phyloP scores from a whole-genome alignment of 1,139 yeast genomes.

The Blastobotrys capitulatus region DNA sequence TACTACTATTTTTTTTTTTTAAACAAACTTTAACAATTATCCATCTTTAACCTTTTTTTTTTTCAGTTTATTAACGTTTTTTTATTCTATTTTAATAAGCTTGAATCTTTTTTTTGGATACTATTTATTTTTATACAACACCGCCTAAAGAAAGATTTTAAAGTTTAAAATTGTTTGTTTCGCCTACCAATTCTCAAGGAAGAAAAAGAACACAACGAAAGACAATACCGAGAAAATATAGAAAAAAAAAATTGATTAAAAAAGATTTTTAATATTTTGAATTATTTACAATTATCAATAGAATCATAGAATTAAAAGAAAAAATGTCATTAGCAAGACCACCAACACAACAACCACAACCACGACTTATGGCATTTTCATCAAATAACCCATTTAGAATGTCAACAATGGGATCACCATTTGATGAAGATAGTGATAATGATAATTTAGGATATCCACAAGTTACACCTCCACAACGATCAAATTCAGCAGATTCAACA shows the following conservation, averaged over 20 bases:
- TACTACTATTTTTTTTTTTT: too few species aligned
- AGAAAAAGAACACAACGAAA: too few species aligned
- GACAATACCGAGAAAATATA: too few species aligned
- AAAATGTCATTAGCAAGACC: constrained; percentile 11
- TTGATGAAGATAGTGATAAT: constrained; percentile 8
- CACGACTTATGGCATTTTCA: constrained; percentile 16
- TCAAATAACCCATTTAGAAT: constrained; percentile 28
- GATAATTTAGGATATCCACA: neutral
- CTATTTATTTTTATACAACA: neutral
- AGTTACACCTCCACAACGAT: constrained; percentile 4
- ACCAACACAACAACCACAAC: constrained; percentile 4
- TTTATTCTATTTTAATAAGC: neutral
- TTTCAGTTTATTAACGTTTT: neutral
- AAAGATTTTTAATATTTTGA: too few species aligned
- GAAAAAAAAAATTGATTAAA: too few species aligned
- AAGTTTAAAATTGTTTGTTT: too few species aligned
- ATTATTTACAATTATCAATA: too few species aligned
- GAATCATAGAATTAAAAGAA: too few species aligned
- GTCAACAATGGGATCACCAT: constrained; percentile 16
- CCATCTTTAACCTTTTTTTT: too few species aligned
- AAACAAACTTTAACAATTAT: too few species aligned
- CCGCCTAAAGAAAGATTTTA: neutral
- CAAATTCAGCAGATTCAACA: constrained; percentile 4
- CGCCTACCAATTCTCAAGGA: too few species aligned
- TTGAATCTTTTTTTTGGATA: neutral